Evolutionary conservation across 768 basidiomycete species (phyloP).

Genomic region (Rhizopogon roseolus): DNA sequence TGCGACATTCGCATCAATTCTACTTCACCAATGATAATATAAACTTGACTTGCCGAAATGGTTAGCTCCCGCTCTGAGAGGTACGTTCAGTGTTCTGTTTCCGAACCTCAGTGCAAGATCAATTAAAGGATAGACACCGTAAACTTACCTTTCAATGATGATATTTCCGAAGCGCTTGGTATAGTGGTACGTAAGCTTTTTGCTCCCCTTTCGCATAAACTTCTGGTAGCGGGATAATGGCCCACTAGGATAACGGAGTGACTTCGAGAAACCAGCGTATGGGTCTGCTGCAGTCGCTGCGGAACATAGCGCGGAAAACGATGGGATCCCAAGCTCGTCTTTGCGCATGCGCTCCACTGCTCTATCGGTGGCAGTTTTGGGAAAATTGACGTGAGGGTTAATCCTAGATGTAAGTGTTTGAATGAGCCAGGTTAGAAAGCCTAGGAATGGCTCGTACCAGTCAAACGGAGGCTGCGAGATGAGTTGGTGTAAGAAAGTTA

Average conservation of each 20-base stretch:
- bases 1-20: slow-evolving; percentile 12
- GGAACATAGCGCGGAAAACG: slow-evolving; percentile 35
- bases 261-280: slow-evolving; percentile 44
- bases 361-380: slow-evolving; percentile 28
- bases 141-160: slow-evolving; percentile 49
- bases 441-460: slow-evolving; percentile 38
- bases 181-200: slow-evolving; percentile 51
- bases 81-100: slow-evolving; percentile 33
- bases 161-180: slow-evolving; percentile 36
- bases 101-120: not conserved
- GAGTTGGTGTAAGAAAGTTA: slow-evolving; percentile 3
- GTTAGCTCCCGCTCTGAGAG: slow-evolving; percentile 44
- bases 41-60: slow-evolving; percentile 38
- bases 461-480: slow-evolving; percentile 56
- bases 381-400: slow-evolving; percentile 47
- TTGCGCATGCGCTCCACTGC: slow-evolving; percentile 31
- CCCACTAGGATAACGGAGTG: slow-evolving; percentile 34
- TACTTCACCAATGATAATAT: not conserved
- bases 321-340: slow-evolving; percentile 34
- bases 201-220: slow-evolving; percentile 29
- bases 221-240: slow-evolving; percentile 43
- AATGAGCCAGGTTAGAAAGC: not conserved
- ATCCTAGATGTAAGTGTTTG: slow-evolving; percentile 32
- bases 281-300: slow-evolving; percentile 5
- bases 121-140: not conserved